Conservation (phyloP, 225 moss, liverwort and hornwort genomes). For the Polytrichum commune region DNA sequence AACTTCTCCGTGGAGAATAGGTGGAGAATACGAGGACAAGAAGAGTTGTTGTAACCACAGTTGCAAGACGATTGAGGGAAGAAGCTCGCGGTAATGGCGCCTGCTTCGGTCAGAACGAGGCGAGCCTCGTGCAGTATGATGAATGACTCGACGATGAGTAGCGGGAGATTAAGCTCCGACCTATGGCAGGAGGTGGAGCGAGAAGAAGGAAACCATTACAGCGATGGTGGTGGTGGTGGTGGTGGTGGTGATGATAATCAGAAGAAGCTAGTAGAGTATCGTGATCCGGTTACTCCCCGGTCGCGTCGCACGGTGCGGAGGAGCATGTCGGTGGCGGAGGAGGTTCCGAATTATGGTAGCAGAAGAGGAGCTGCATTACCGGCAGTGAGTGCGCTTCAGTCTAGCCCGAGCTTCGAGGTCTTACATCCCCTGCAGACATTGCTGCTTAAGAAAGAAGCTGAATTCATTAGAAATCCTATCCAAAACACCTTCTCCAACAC, state of each 20-base stretch:
- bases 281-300: constrained; percentile 24
- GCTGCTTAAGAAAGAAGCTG: constrained; percentile 8
- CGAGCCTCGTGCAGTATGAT: constrained; percentile 1
- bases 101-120: constrained; percentile 5
- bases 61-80: too few species aligned
- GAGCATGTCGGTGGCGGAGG: constrained; percentile 20
- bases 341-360: constrained; percentile 4
- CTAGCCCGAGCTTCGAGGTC: constrained; percentile 49
- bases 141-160: background rate
- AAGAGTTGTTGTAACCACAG: too few species aligned
- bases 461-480: background rate
- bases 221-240: background rate
- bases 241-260: background rate
- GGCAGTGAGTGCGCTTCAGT: constrained; percentile 27
- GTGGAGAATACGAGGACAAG: too few species aligned
- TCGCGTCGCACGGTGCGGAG: constrained; percentile 49
- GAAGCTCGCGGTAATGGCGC: background rate
- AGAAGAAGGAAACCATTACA: background rate
- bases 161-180: too few species aligned
- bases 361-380: constrained; percentile 4
- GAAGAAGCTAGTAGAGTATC: background rate
- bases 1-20: too few species aligned
- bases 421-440: constrained; percentile 56
- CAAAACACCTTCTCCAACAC: background rate
- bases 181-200: background rate